Evolutionary conservation across 2,329 filamentous ascomycete species (phyloP), one percentile per base, ranked within the genome.

Genomic region (Magnaporthiopsis poae): DNA sequence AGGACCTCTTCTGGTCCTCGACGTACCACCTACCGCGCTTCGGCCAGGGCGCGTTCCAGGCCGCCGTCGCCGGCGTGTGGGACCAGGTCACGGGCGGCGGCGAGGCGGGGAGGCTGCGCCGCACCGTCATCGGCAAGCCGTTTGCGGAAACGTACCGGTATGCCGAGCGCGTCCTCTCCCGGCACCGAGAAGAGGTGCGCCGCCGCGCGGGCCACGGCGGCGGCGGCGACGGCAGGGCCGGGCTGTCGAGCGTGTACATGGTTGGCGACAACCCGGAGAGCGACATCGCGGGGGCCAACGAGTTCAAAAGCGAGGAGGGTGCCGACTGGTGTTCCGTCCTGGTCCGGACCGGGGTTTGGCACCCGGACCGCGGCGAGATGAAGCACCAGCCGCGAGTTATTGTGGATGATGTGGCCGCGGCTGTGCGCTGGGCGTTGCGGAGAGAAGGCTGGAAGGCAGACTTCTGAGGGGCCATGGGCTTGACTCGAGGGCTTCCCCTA

Each of bases 1-100:
- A 91, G 1, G 95, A 99, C 77, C 80, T 98, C 3, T 84, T 92
- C 73, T 99, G 93, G 93, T 90, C 92, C 65, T 90, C 92, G 0
- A 86, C 85, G 46, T 94, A 96, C 76, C 91, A 90, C 68, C 84
- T 94, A 64, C 91, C 94, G 36, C 88, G 95, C 5, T 85, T 98
- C 60, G 95, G 94, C 0, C 95, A 97, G 76, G 95, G 95, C 25
- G 92, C 91, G 0, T 98, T 98, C 77, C 86, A 91, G 69, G 89
- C 89, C 61, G 90, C 92, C 0, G 78, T 98, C 21, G 85, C 88
- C 70, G 93, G 92, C 0, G 84, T 95, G 0, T 97, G 92, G 92
- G 76, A 80, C 7, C 86, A 87, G 27, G 80, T 91, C 5, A 96
- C 91, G 0, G 82, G 82, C 13, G 88, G 86, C 82, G 62, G 74